Conservation (phyloP, 108 stramenopile genomes). For the Craspedostauros australis region DNA sequence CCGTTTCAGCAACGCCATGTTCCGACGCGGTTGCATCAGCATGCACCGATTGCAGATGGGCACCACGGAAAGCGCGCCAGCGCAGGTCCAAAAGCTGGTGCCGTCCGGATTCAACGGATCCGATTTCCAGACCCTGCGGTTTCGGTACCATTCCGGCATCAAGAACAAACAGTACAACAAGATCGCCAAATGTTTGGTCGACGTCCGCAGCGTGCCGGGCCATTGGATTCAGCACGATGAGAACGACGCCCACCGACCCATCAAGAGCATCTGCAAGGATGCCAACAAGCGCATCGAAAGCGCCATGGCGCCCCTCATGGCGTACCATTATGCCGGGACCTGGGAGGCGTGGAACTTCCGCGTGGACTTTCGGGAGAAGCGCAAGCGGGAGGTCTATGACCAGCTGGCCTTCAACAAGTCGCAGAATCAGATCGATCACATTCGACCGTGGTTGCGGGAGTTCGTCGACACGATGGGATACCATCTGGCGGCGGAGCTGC, state of each 20-base stretch:
- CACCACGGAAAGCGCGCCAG: background rate
- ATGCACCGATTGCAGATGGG: slow-evolving; percentile 8
- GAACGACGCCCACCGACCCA: background rate
- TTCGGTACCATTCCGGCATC: slow-evolving; percentile 10
- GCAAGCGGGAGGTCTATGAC: background rate
- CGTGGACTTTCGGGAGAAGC: slow-evolving; percentile 11
- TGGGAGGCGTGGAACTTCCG: slow-evolving; percentile 14
- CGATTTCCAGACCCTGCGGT: slow-evolving; percentile 10
- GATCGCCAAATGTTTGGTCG: slow-evolving; percentile 4
- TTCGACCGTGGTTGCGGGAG: slow-evolving; percentile 13
- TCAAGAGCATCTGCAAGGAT: too few relatives aligned
- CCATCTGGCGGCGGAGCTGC: too few relatives aligned
- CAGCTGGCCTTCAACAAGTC: slow-evolving; percentile 3
- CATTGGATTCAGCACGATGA: slow-evolving; percentile 4
- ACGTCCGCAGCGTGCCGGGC: slow-evolving; percentile 9
- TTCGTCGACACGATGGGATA: too few relatives aligned
- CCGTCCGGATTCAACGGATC: slow-evolving; percentile 3
- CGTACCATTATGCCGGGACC: slow-evolving; percentile 18
- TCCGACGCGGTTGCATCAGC: background rate
- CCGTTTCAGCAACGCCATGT: too few relatives aligned
- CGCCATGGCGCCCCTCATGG: slow-evolving; percentile 1
- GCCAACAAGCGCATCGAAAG: background rate
- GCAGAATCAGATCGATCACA: slow-evolving; percentile 8
- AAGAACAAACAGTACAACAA: slow-evolving; percentile 10
- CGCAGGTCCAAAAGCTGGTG: background rate